phyloP scores from a whole-genome alignment of 495 filamentous ascomycete genomes.

The Neurospora intermedia region DNA sequence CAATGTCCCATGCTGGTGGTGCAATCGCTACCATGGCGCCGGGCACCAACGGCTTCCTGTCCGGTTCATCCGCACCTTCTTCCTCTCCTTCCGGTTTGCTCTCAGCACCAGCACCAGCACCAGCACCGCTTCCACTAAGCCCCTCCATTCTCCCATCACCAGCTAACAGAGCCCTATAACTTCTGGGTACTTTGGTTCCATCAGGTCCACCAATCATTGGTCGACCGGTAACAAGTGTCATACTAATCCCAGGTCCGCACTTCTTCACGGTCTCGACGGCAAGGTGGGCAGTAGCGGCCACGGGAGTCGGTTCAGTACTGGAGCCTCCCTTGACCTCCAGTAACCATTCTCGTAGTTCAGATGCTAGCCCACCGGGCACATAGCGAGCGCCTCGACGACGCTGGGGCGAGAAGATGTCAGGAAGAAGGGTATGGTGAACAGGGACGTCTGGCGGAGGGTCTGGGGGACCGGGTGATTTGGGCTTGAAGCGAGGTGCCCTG shows the following conservation, averaged over 20 bases:
- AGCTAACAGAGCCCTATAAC: conserved; percentile 22
- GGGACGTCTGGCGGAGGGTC: conserved; percentile 4
- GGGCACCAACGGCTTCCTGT: conserved; percentile 8
- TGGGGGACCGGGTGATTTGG: conserved; percentile 20
- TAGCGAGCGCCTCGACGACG: conserved; percentile 23
- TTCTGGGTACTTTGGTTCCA: background rate
- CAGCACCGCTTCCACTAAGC: background rate
- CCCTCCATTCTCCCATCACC: conserved; percentile 22
- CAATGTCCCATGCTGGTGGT: conserved; percentile 35
- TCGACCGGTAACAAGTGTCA: conserved; percentile 12
- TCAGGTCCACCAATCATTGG: background rate
- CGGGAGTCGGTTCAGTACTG: conserved; percentile 3
- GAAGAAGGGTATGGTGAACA: conserved; percentile 7
- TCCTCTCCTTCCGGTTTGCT: background rate
- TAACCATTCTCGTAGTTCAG: conserved; percentile 36
- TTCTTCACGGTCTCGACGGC: conserved; percentile 13
- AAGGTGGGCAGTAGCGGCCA: conserved; percentile 9
- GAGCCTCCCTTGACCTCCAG: conserved; percentile 28
- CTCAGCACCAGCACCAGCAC: background rate
- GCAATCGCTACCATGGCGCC: conserved; percentile 27
- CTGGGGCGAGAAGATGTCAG: conserved; percentile 34
- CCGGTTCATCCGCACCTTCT: conserved; percentile 15
- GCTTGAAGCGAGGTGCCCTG: conserved; percentile 31
- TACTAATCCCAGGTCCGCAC: conserved; percentile 5
- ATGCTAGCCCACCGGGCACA: conserved; percentile 31